Base-by-base conservation (phyloP, 2,329 filamentous ascomycete genomes). In the Colletotrichum costaricense region DNA sequence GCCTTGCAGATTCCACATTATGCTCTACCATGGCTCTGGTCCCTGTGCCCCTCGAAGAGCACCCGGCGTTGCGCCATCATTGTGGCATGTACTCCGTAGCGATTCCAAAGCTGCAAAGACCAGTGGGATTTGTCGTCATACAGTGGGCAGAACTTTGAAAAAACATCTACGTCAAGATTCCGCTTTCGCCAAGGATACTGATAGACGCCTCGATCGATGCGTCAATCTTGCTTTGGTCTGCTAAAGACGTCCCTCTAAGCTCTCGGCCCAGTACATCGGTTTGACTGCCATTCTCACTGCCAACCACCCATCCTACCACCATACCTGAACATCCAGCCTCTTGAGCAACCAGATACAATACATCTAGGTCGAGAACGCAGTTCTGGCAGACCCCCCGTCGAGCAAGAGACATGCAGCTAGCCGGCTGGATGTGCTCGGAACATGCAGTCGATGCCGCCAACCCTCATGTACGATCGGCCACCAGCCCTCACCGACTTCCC, bases 1-100 rank as follows among this genome's bases (percentile, higher is more conserved):
- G 59, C 70, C 55, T 69, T 64, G 66, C 66, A 69, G 59, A 69
- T 69, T 64, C n/a, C 65, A 55, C 66, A 24, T 11, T 30, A 24
- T 33, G 38, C n/a, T 55, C 54, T 57, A 63, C 62, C 54, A 52
- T 42, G 46, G 38, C 16, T 54, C 35, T 49, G 66, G 33, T 42
- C 33, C 64, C 28, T 63, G 35, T 28, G 38, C 22, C 24, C 33
- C 22, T 26, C n/a, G 24, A 22, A 4, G 3, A 42, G 57, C 49
- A 49, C 63, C 49, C 42, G 63, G 49, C 24, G 55, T 69, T 38
- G 58, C 30, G 24, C 35, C 24, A 67, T 68, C n/a, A 42, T 59
- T 14, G 42, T 62, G 46, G 63, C 42, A 67, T 42, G 49, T 33
- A 33, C 30, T 33, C 30, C 30, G 30, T 42, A 67, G 14, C 33